Base-by-base conservation (phyloP, 768 basidiomycete genomes). In the Podaxis sp. region DNA sequence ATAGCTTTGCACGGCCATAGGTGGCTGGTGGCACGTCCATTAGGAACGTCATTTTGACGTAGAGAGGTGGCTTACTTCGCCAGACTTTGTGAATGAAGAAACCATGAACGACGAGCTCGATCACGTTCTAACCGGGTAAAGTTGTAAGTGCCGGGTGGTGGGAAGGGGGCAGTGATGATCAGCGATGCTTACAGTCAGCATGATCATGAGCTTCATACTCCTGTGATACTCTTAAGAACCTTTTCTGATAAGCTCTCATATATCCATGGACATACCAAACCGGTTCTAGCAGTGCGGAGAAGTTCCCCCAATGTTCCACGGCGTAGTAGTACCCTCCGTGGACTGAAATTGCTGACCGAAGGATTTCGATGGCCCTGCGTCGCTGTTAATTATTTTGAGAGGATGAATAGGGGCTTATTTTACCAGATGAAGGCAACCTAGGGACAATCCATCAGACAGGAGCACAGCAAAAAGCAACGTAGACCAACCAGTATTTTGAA, bases 71-170 rank as follows among this genome's bases (percentile, higher is more conserved):
- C 53, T 37, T 36, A 61, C 60, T 25, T 55, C 36, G 27, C 60
- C 60, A 61, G 27, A 61, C 60, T 55, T 61, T 61, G 29, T 47
- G 40, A 9, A 61, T 55, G 60, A 61, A 61, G 29, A 61, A 61
- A 1, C 60, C 40, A 19, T 61, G 60, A 47, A 61, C 60, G 8
- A 46, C 41, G 9, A 61, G 41, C 27, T 61, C 60, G 41, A 61
- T 47, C 40, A 61, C 33, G 36, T 61, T 55, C 60, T 61, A 24
- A 25, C 11, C 19, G 4, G n/a, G 49, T 8, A 11, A 22, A 50
- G 4, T 12, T 19, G 19, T 27, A 15, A 50, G 22, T 24, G 19
- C 3, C 25, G 13, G 9, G 9, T 17, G 9, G 9, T 17, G 41
- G 7, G 40, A 41, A 43, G 24, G 40, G 19, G 1, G 47, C 19